These are phyloP conservation scores for Trichoderma virens DNA, from an alignment of 495 filamentous ascomycete species.

Conservation along the genomic window DNA sequence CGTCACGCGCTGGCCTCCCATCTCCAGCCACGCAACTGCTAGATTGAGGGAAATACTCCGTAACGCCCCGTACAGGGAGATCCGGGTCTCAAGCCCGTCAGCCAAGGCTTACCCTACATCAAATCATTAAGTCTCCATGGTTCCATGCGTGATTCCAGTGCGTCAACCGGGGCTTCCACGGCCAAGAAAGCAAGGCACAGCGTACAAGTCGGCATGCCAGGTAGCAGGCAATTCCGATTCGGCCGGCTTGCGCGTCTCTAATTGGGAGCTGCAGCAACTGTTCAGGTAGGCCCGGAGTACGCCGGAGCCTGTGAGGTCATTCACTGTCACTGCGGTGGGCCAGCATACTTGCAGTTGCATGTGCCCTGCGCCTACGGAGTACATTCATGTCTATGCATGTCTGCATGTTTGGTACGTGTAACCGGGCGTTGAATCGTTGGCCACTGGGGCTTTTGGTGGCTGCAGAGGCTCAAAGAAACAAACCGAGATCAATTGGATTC, in stretches of 20 bases:
- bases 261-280: too few species aligned
- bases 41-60: not conserved
- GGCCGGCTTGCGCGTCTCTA: not conserved
- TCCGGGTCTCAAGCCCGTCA: not conserved
- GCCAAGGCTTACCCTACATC: slow-evolving; percentile 1
- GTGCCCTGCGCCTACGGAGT: not conserved
- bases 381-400: not conserved
- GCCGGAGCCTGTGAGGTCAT: not conserved
- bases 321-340: not conserved
- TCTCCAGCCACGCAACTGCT: slow-evolving; percentile 5
- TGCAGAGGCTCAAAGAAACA: too few species aligned
- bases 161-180: not conserved
- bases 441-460: too few species aligned
- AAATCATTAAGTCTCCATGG: not conserved
- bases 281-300: not conserved
- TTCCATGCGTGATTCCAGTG: not conserved
- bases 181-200: not conserved
- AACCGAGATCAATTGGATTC: too few species aligned
- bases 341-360: not conserved
- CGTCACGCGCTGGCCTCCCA: not conserved
- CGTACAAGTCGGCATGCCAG: too few species aligned
- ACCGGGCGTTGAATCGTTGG: too few species aligned
- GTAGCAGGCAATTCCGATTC: not conserved
- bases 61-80: not conserved
- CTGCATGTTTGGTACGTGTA: too few species aligned